Percentiles rank a stretch among this genome's conserved stretches.
Evolutionary conservation across 1,139 yeast genomes (phyloP).

Genomic region (Sugiyamaella xylanicola): DNA sequence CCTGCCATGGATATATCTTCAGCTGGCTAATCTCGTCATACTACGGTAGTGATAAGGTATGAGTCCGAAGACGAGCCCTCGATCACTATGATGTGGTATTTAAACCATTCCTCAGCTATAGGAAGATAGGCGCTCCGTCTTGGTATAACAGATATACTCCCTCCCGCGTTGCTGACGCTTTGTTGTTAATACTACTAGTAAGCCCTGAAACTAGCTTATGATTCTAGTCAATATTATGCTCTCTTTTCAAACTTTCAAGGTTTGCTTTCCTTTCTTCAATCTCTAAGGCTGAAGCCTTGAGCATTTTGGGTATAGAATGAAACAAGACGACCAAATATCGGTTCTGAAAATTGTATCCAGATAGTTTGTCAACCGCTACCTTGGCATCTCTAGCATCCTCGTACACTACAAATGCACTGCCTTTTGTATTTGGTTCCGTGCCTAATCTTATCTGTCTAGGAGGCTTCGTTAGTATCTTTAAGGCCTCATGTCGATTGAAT

Average conservation of each 20-base stretch:
- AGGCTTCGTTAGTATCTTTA: conserved; percentile 3
- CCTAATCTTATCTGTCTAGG: conserved; percentile 55
- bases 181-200: too few relatives aligned
- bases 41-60: too few relatives aligned
- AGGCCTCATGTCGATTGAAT: neutral
- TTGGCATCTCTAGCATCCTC: conserved; percentile 53
- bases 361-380: conserved; percentile 55
- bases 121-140: too few relatives aligned
- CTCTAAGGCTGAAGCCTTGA: conserved; percentile 30
- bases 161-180: neutral
- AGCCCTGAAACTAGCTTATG: too few relatives aligned
- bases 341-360: conserved; percentile 63
- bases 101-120: too few relatives aligned
- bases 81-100: too few relatives aligned
- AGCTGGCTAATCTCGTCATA: too few relatives aligned
- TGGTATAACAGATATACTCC: too few relatives aligned
- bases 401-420: conserved; percentile 62
- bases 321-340: conserved; percentile 58
- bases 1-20: too few relatives aligned
- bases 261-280: conserved; percentile 34
- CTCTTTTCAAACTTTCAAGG: conserved; percentile 35
- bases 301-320: conserved; percentile 49
- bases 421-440: conserved; percentile 48
- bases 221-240: conserved; percentile 33
- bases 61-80: too few relatives aligned